Conservation (phyloP, 2,329 filamentous ascomycete species). For the Pseudogymnoascus sp. region DNA sequence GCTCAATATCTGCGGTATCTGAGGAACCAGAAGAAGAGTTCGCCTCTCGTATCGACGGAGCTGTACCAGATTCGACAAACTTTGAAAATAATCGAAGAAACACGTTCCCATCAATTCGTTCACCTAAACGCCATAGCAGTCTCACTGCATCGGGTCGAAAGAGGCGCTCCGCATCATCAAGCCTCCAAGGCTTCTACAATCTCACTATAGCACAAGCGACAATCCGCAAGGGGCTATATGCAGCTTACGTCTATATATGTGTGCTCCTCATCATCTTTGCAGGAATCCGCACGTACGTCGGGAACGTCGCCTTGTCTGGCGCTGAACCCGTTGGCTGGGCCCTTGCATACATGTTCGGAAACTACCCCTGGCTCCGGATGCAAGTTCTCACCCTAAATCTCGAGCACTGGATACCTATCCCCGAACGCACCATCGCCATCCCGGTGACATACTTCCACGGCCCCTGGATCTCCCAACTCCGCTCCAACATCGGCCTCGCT, state of each 20-base stretch:
- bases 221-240: slow-evolving; percentile 75
- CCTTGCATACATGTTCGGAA: slow-evolving; percentile 78
- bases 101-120: not conserved
- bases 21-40: slow-evolving; percentile 21
- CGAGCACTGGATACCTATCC: slow-evolving; percentile 68
- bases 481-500: slow-evolving; percentile 60
- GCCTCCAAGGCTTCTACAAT: slow-evolving; percentile 65
- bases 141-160: slow-evolving; percentile 54
- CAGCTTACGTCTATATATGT: slow-evolving; percentile 64
- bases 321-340: slow-evolving; percentile 90
- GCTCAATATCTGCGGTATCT: slow-evolving; percentile 18
- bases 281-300: slow-evolving; percentile 64
- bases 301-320: slow-evolving; percentile 55
- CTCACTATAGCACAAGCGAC: slow-evolving; percentile 72
- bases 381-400: slow-evolving; percentile 61
- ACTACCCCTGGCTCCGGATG: slow-evolving; percentile 63
- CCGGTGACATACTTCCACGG: slow-evolving; percentile 12
- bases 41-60: not conserved
- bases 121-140: not conserved
- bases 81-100: not conserved
- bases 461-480: slow-evolving; percentile 60
- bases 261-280: slow-evolving; percentile 59
- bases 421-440: slow-evolving; percentile 27
- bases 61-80: not conserved
- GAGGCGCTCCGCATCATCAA: slow-evolving; percentile 56